A percentile compares a stretch with the other conserved stretches of the same genome.
Conservation (phyloP, 2,329 filamentous ascomycete species). For the Neonectria neomacrospora region DNA sequence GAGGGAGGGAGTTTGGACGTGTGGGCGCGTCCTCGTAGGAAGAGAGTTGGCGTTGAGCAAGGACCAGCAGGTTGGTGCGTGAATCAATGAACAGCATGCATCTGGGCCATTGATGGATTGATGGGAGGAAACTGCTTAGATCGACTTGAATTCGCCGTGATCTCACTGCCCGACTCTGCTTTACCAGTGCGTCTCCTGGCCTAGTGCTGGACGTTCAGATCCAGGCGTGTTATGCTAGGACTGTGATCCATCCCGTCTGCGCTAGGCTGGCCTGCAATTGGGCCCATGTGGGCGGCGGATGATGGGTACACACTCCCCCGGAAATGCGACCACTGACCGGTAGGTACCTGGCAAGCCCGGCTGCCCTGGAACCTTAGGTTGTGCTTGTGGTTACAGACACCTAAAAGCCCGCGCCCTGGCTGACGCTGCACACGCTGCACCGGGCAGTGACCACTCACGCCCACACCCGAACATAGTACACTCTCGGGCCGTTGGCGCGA, state of each 20-base stretch:
- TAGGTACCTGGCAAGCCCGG: conserved; percentile 14
- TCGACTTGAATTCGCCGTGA: conserved; percentile 12
- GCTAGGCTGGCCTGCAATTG: conserved; percentile 18
- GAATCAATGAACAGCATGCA: conserved; percentile 14
- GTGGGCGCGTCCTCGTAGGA: conserved; percentile 3
- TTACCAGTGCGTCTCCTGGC: conserved; percentile 2
- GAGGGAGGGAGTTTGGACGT: conserved; percentile 13
- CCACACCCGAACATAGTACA: conserved; percentile 18
- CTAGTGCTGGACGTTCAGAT: conserved; percentile 22
- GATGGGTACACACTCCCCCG: conserved; percentile 15
- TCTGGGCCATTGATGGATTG: conserved; percentile 14
- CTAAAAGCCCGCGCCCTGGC: conserved; percentile 32
- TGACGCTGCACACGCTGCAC: conserved; percentile 33
- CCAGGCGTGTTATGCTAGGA: conserved; percentile 13
- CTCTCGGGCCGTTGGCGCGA: conserved; percentile 44
- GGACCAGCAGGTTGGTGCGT: conserved; percentile 11
- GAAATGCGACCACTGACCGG: conserved; percentile 1
- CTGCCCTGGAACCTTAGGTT: conserved; percentile 13
- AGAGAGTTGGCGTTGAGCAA: conserved; percentile 9
- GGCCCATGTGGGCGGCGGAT: conserved; percentile 19
- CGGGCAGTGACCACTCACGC: conserved; percentile 21
- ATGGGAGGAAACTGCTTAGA: conserved; percentile 5
- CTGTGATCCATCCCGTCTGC: conserved; percentile 6
- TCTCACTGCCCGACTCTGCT: conserved; percentile 5
- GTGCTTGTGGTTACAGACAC: conserved; percentile 26